Evolutionary conservation across 495 filamentous ascomycete genomes (phyloP), one percentile per base, ranked within the genome.

Genomic region (Penicillium steckii): DNA sequence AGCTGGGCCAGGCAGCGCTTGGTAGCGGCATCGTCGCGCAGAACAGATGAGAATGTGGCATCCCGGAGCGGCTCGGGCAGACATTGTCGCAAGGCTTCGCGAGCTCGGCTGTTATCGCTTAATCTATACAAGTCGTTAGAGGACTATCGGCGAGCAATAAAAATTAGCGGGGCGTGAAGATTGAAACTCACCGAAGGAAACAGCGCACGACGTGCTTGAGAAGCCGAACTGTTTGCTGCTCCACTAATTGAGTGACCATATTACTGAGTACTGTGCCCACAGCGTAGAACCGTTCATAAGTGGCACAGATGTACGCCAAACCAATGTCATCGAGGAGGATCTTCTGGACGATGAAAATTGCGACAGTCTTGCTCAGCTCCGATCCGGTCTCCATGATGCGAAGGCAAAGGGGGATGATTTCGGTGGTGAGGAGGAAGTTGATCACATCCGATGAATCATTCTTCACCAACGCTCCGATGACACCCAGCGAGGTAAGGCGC

Each of bases 311-410:
- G 68, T 99, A 99, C 32, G 89, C 90, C 52, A 99, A 79, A n/a
- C 94, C 94, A 65, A 94, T 89, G 59, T 99, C 94, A 65, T 99
- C 94, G 3, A 99, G 79, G 32, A 99, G 74, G 27, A 99, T 99
- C 74, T 99, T 99, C 75, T 99, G 94, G n/a, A 99, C 94, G 62
- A 99, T 99, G 75, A 99, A 99, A 55, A 99, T 99, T 29, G 94
- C 94, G 8, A 99, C 94, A 1, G 94, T 99, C 76, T 98, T 99
- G 78, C 91, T 96, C 38, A 99, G 78, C 66, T 99, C 94, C 0
- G 94, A 97, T 26, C 95, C 95, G 0, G 94, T 99, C 76, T 99
- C 94, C 94, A 99, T 99, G 64, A 99, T 97, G 26, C 94, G 85
- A 22, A 99, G 89, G 66, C 94, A 99, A 3, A 99, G 82, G 5